phyloP scores from a whole-genome alignment of 1,139 yeast genomes.

The Yamadazyma conglobata region DNA sequence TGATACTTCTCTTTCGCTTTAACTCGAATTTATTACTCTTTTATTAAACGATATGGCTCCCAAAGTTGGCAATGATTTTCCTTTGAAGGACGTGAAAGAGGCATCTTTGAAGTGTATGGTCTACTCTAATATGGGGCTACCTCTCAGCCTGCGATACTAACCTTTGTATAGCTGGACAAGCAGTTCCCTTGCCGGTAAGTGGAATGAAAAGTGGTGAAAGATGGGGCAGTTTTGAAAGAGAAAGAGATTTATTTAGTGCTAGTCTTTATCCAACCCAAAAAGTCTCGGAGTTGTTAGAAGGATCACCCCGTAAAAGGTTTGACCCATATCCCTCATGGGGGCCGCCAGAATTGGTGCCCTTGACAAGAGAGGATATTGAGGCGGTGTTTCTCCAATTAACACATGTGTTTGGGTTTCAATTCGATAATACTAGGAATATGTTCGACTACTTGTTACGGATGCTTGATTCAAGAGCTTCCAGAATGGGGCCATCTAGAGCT shows the following conservation, averaged over 20 bases:
- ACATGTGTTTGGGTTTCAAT: constrained; percentile 66
- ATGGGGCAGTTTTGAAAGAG: constrained; percentile 28
- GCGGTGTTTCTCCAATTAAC: constrained; percentile 50
- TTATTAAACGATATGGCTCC: too few relatives aligned
- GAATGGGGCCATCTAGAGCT: constrained; percentile 55
- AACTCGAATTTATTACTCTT: not conserved
- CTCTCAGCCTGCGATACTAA: constrained; percentile 9
- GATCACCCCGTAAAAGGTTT: constrained; percentile 22
- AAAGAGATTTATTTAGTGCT: not conserved
- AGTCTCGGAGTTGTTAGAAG: constrained; percentile 5
- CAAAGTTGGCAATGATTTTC: too few relatives aligned
- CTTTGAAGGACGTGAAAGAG: too few relatives aligned
- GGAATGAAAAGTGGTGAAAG: constrained; percentile 34
- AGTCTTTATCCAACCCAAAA: not conserved
- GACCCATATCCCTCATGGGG: constrained; percentile 65
- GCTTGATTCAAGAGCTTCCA: constrained; percentile 67
- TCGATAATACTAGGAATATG: constrained; percentile 61
- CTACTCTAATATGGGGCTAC: not conserved
- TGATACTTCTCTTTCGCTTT: not conserved
- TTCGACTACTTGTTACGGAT: constrained; percentile 58
- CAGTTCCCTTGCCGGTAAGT: constrained; percentile 38
- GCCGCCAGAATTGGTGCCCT: constrained; percentile 41
- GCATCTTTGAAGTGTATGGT: too few relatives aligned
- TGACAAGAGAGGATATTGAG: constrained; percentile 54
- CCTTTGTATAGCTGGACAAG: constrained; percentile 36